Conservation (phyloP, 2,329 filamentous ascomycete species). For the Colletotrichum endophyticum region DNA sequence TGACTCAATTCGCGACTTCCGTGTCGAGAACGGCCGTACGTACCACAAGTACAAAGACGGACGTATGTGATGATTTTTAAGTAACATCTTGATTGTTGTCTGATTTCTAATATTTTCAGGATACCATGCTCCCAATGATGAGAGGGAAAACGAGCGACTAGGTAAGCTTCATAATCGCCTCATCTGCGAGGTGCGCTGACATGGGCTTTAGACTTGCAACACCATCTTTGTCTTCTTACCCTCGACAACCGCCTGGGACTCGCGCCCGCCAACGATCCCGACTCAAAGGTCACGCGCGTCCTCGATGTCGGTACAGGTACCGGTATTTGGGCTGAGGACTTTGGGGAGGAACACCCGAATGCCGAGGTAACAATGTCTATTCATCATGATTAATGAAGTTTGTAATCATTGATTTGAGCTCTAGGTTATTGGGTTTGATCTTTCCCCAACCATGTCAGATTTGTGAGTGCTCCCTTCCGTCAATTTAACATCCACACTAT, state of each 20-base stretch:
- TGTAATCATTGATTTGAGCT: neutral
- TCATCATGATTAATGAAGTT: neutral
- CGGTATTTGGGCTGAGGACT: slow-evolving; percentile 26
- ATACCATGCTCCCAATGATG: slow-evolving; percentile 12
- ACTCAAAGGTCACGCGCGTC: slow-evolving; percentile 6
- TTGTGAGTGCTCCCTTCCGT: slow-evolving; percentile 26
- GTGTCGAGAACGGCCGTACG: neutral
- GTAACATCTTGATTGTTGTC: neutral
- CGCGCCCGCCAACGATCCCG: neutral
- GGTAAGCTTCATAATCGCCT: slow-evolving; percentile 18
- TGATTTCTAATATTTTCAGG: neutral
- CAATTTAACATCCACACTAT: no score
- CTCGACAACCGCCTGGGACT: slow-evolving; percentile 29
- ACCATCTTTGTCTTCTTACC: slow-evolving; percentile 55
- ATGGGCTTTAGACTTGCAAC: slow-evolving; percentile 46
- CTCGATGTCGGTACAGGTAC: slow-evolving; percentile 27
- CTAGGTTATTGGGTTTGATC: slow-evolving; percentile 40
- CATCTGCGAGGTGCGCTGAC: neutral
- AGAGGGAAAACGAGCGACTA: neutral
- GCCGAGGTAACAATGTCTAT: slow-evolving; percentile 25
- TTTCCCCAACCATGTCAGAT: slow-evolving; percentile 43
- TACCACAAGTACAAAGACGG: slow-evolving; percentile 9
- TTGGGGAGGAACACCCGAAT: slow-evolving; percentile 39
- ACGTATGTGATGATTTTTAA: neutral
- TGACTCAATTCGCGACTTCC: slow-evolving; percentile 30